A percentile compares a stretch with the other conserved stretches of the same genome.
Conservation (phyloP, 495 filamentous ascomycete species). For the Pseudomonodictys pantanalensis region DNA sequence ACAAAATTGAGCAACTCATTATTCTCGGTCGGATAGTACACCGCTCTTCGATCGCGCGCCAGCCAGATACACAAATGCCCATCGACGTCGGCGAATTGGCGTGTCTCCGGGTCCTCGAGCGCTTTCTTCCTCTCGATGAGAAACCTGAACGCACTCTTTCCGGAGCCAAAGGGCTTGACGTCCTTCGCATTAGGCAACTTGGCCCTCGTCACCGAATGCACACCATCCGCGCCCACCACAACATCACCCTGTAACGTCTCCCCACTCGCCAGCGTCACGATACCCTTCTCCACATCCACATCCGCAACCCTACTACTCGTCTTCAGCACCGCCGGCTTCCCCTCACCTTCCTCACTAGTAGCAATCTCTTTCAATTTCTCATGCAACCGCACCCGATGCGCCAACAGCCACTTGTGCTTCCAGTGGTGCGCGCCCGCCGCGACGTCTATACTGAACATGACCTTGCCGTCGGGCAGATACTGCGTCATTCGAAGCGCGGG, state of each 20-base stretch:
- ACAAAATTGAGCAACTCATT: conserved; percentile 60
- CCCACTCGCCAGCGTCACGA: conserved; percentile 27
- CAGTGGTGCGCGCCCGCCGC: conserved; percentile 25
- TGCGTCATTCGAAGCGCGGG: conserved; percentile 20
- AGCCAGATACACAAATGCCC: conserved; percentile 53
- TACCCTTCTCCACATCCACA: conserved; percentile 5
- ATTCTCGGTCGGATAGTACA: conserved; percentile 59
- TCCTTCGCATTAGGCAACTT: conserved; percentile 38
- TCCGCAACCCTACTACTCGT: conserved; percentile 16
- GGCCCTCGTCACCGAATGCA: conserved; percentile 29
- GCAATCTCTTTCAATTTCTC: conserved; percentile 32
- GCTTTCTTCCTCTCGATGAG: conserved; percentile 48
- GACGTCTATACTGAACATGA: conserved; percentile 14
- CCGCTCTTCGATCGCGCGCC: conserved; percentile 50
- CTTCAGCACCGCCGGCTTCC: conserved; percentile 25
- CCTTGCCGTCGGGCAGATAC: conserved; percentile 27
- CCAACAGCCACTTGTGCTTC: conserved; percentile 37
- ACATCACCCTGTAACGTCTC: conserved; percentile 31
- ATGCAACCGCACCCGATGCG: conserved; percentile 37
- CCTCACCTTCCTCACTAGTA: conserved; percentile 22
- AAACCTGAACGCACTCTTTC: conserved; percentile 63
- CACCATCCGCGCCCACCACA: conserved; percentile 39
- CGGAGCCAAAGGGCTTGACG: conserved; percentile 46
- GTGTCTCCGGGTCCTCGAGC: conserved; percentile 48
- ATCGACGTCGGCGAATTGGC: conserved; percentile 40